Percentiles rank a stretch among this genome's conserved stretches.
Conservation (phyloP, 2,329 filamentous ascomycete genomes). For the Chalaropsis thielavioides region DNA sequence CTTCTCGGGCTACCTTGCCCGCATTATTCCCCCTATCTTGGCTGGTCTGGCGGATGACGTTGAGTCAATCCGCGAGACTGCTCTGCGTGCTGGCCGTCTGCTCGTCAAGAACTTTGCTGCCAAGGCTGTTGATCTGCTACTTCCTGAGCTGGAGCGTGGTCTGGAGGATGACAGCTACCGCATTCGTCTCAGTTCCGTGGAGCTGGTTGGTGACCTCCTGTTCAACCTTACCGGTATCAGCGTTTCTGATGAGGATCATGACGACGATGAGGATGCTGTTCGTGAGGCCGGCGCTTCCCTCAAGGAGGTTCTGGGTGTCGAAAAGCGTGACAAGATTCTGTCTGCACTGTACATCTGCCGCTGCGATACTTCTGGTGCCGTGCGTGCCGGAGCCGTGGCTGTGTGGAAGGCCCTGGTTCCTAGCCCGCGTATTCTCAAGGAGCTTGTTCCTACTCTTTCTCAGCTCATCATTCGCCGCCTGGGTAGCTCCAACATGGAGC, state of each 20-base stretch:
- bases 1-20: slow-evolving; percentile 88
- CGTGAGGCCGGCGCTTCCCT: slow-evolving; percentile 86
- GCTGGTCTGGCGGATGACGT: slow-evolving; percentile 89
- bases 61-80: slow-evolving; percentile 93
- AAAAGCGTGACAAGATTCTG: slow-evolving; percentile 91
- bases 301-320: slow-evolving; percentile 83
- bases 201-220: slow-evolving; percentile 86
- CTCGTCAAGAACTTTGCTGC: slow-evolving; percentile 98
- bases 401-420: slow-evolving; percentile 97
- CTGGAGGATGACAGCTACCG: slow-evolving; percentile 95
- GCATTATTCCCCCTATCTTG: slow-evolving; percentile 89
- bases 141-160: slow-evolving; percentile 90
- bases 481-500: slow-evolving; percentile 93
- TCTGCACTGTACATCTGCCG: slow-evolving; percentile 97
- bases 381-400: slow-evolving; percentile 74
- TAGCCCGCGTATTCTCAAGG: slow-evolving; percentile 81
- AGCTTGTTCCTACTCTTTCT: slow-evolving; percentile 85
- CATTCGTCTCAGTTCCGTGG: slow-evolving; percentile 94
- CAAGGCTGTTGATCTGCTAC: slow-evolving; percentile 79
- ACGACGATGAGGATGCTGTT: slow-evolving; percentile 60
- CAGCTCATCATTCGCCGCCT: slow-evolving; percentile 88
- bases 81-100: slow-evolving; percentile 79
- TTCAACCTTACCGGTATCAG: slow-evolving; percentile 96
- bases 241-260: slow-evolving; percentile 49
- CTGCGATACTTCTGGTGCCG: slow-evolving; percentile 85